Percentiles rank a stretch among this genome's conserved stretches.
Conservation (phyloP, 176 grass and related monocot species). For the Phragmites australis region DNA sequence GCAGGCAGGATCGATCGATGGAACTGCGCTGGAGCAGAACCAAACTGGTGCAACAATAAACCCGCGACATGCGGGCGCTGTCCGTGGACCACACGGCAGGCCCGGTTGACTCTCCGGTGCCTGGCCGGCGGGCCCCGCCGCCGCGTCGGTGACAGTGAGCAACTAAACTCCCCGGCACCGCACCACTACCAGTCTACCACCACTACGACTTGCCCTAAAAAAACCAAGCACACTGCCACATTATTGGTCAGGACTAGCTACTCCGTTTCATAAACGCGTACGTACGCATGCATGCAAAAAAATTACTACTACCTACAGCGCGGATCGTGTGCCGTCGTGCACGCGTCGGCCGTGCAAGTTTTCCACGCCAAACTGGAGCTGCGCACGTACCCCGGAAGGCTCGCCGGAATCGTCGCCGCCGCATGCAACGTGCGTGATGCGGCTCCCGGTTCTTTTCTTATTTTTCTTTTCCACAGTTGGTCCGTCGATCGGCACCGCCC, state of each 20-base stretch:
- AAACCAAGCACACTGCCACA: not conserved
- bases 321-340: not conserved
- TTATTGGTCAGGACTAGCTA: not conserved
- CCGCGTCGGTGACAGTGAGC: not conserved
- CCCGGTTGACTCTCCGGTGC: not conserved
- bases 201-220: too few species aligned
- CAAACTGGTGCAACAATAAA: not conserved
- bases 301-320: not conserved
- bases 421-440: not conserved
- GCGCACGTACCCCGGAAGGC: not conserved
- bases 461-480: too few species aligned
- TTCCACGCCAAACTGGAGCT: too few species aligned
- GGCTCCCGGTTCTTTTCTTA: not conserved
- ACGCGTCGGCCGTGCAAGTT: too few species aligned
- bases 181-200: too few species aligned
- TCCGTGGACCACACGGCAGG: constrained; percentile 31
- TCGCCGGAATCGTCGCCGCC: not conserved
- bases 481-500: too few species aligned
- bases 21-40: not conserved
- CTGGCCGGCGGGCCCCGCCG: not conserved
- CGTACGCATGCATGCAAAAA: not conserved
- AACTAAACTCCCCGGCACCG: not conserved
- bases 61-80: constrained; percentile 35
- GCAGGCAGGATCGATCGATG: too few species aligned
- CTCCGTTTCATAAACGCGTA: not conserved